A percentile compares a stretch with the other conserved stretches of the same genome.
phyloP scores from a whole-genome alignment of 495 filamentous ascomycete species.

The Corynascus novoguineensis region DNA sequence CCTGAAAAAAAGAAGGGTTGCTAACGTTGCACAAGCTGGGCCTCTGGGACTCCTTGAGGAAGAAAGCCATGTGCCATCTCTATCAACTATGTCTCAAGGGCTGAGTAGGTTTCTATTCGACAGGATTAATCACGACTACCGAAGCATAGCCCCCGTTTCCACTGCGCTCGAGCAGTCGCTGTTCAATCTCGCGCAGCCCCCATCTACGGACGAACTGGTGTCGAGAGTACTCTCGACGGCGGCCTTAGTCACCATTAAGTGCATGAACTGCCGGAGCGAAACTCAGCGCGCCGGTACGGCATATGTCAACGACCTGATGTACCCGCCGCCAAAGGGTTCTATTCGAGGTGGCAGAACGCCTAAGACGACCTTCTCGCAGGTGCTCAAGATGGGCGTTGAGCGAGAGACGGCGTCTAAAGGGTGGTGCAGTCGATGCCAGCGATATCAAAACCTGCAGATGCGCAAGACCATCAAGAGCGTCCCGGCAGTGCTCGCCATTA shows the following conservation, averaged over 20 bases:
- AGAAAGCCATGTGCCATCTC: conserved; percentile 43
- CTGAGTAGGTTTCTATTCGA: conserved; percentile 29
- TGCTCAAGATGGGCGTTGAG: conserved; percentile 82
- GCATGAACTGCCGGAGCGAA: conserved; percentile 77
- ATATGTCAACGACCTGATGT: conserved; percentile 77
- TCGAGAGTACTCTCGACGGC: conserved; percentile 35
- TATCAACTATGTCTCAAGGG: conserved; percentile 21
- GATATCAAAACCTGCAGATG: conserved; percentile 76
- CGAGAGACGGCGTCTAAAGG: conserved; percentile 73
- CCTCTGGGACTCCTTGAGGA: conserved; percentile 77
- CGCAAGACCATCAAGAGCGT: conserved; percentile 73
- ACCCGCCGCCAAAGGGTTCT: conserved; percentile 49
- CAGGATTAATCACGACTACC: conserved; percentile 25
- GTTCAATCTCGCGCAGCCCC: conserved; percentile 19
- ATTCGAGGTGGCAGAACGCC: conserved; percentile 49
- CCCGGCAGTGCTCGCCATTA: conserved; percentile 78
- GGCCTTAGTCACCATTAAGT: conserved; percentile 58
- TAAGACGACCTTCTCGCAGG: conserved; percentile 66
- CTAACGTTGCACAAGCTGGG: conserved; percentile 44
- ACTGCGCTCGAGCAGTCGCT: conserved; percentile 24
- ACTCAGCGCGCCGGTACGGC: conserved; percentile 60
- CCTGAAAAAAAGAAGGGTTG: neutral
- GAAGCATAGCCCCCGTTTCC: conserved; percentile 25
- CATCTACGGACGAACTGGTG: conserved; percentile 17
- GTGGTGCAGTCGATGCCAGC: conserved; percentile 83